Evolutionary conservation across 2,329 filamentous ascomycete species (phyloP).

Genomic region (Keithomyces neogunnii): DNA sequence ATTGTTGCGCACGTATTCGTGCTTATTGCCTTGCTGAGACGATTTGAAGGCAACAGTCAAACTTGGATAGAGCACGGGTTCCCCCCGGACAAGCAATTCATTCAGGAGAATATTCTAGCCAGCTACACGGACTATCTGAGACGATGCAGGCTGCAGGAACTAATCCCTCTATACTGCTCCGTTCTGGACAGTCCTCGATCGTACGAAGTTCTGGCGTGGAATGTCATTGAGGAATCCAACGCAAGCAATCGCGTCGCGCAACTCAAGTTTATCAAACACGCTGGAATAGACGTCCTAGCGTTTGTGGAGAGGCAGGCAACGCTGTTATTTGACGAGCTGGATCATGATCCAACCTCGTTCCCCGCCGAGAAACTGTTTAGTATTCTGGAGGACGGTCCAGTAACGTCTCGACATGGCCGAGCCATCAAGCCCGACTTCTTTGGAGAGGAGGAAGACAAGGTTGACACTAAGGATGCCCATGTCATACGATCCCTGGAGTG

Average conservation of each 20-base stretch:
- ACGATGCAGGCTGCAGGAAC: conserved; percentile 60
- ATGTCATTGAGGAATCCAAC: conserved; percentile 66
- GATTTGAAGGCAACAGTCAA: conserved; percentile 30
- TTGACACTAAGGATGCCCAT: conserved; percentile 55
- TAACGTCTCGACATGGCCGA: conserved; percentile 38
- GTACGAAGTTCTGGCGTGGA: conserved; percentile 64
- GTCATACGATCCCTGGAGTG: conserved; percentile 79
- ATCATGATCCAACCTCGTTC: conserved; percentile 20
- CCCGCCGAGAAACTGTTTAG: conserved; percentile 38
- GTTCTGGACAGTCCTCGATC: conserved; percentile 58
- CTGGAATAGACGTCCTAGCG: conserved; percentile 61
- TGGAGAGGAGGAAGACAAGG: conserved; percentile 45
- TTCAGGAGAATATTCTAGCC: conserved; percentile 67
- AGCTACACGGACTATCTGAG: conserved; percentile 77
- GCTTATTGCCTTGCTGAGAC: conserved; percentile 59
- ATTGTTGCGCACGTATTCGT: conserved; percentile 59
- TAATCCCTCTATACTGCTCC: conserved; percentile 83
- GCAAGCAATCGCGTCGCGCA: conserved; percentile 56
- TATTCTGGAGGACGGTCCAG: conserved; percentile 36
- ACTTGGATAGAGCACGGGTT: conserved; percentile 8
- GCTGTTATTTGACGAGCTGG: conserved; percentile 41
- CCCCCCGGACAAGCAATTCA: conserved; percentile 25
- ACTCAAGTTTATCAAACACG: conserved; percentile 65
- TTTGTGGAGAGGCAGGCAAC: conserved; percentile 64
- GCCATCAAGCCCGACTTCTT: conserved; percentile 66